Conservation (phyloP, 352 stramenopile species). For the Peronospora destructor region DNA sequence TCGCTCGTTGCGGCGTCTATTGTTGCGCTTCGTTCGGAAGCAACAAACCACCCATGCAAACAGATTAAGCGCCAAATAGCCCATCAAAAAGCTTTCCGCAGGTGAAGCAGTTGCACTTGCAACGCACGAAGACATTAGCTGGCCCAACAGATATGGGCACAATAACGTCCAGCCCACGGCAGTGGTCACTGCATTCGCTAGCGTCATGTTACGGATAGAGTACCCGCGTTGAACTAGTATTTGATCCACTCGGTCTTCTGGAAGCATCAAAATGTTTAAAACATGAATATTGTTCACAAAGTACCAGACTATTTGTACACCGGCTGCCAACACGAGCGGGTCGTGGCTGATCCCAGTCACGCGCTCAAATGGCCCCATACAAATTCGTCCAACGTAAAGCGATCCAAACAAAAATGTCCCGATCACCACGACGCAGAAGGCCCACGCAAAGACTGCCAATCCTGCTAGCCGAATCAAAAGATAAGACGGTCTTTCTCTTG, state of each 20-base stretch:
- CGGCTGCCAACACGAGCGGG: slow-evolving; percentile 61
- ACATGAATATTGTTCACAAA: slow-evolving; percentile 58
- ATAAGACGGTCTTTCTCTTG: slow-evolving; percentile 42
- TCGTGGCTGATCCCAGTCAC: slow-evolving; percentile 67
- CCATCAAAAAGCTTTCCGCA: slow-evolving; percentile 68
- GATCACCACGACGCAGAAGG: slow-evolving; percentile 54
- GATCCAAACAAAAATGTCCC: slow-evolving; percentile 58
- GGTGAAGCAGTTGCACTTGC: slow-evolving; percentile 36
- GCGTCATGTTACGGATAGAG: slow-evolving; percentile 56
- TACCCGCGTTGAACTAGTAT: slow-evolving; percentile 59
- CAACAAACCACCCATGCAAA: slow-evolving; percentile 70
- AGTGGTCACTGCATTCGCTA: slow-evolving; percentile 38
- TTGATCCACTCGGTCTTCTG: slow-evolving; percentile 55
- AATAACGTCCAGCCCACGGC: slow-evolving; percentile 65
- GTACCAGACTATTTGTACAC: slow-evolving; percentile 73
- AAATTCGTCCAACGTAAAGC: slow-evolving; percentile 56
- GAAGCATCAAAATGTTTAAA: slow-evolving; percentile 49
- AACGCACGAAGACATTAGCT: slow-evolving; percentile 48
- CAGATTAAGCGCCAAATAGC: slow-evolving; percentile 70
- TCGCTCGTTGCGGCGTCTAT: slow-evolving; percentile 32
- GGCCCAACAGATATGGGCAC: slow-evolving; percentile 63
- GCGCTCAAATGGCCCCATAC: slow-evolving; percentile 64
- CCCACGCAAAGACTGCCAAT: slow-evolving; percentile 51
- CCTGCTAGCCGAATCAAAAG: slow-evolving; percentile 46
- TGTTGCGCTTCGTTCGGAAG: slow-evolving; percentile 45